A percentile compares a stretch with the other conserved stretches of the same genome.
Conservation (phyloP, 2,329 filamentous ascomycete genomes). For the Pyrenochaeta sp. region DNA sequence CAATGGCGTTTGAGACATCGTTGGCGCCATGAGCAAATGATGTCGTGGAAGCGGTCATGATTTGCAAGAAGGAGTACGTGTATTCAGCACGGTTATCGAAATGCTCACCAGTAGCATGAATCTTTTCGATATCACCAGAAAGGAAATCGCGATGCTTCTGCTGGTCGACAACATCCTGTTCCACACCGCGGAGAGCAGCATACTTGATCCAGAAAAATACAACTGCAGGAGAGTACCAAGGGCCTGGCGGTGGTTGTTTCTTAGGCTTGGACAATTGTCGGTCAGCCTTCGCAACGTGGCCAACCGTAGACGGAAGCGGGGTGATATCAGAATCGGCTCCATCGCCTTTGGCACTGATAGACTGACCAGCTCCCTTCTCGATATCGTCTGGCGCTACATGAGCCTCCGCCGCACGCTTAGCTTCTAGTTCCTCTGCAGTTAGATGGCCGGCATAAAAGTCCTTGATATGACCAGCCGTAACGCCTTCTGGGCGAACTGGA, state of each 20-base stretch:
- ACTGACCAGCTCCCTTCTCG: constrained; percentile 30
- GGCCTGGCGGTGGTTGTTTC: constrained; percentile 42
- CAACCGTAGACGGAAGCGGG: constrained; percentile 11
- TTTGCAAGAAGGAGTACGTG: constrained; percentile 60
- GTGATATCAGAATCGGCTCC: constrained; percentile 29
- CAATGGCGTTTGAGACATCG: constrained; percentile 65
- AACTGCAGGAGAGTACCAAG: constrained; percentile 54
- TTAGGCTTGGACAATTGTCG: constrained; percentile 24
- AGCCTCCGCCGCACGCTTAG: constrained; percentile 28
- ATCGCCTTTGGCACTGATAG: constrained; percentile 11
- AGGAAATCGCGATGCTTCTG: constrained; percentile 56
- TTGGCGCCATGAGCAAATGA: constrained; percentile 71
- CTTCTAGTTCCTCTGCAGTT: constrained; percentile 60
- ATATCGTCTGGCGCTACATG: constrained; percentile 24
- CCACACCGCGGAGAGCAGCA: constrained; percentile 58
- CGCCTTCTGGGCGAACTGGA: constrained; percentile 51
- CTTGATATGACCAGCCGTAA: constrained; percentile 50
- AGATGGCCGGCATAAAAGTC: constrained; percentile 66
- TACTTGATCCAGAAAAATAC: constrained; percentile 58
- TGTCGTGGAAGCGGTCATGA: constrained; percentile 54
- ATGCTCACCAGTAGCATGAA: constrained; percentile 65
- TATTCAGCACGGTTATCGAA: constrained; percentile 67
- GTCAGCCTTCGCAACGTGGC: too few species aligned
- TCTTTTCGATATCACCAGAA: constrained; percentile 60
- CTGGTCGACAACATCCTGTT: constrained; percentile 56